Percentiles rank a stretch among this genome's conserved stretches.
These are phyloP conservation scores for Vigna unguiculata DNA, from an alignment of 306 rosid species.

Conservation along the genomic window DNA sequence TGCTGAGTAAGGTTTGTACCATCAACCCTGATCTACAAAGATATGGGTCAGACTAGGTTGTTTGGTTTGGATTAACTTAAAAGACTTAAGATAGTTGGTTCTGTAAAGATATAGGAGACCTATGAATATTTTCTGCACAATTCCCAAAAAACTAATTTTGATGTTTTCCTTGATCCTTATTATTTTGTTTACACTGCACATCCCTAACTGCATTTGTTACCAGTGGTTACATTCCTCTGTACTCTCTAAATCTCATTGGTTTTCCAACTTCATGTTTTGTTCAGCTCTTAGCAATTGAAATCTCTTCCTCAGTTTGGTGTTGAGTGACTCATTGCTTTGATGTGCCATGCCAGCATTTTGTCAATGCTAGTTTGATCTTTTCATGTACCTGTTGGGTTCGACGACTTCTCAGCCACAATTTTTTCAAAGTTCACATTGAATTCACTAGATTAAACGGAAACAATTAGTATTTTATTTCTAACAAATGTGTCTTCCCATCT, in stretches of 20 bases:
- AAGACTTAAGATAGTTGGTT: slow-evolving; percentile 23
- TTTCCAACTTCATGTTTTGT: neutral
- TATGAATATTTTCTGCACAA: slow-evolving; percentile 1
- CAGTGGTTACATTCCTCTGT: neutral
- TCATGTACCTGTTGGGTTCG: neutral
- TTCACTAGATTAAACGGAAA: neutral
- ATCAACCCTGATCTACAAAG: slow-evolving; percentile 29
- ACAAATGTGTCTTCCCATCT: slow-evolving; percentile 30
- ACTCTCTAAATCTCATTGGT: neutral
- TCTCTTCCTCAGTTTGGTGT: neutral
- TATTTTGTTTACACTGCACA: neutral
- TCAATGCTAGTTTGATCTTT: neutral
- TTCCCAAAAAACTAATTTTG: neutral
- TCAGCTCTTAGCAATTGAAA: neutral
- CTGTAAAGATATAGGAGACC: neutral
- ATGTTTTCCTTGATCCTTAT: neutral
- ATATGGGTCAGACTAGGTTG: slow-evolving; percentile 5
- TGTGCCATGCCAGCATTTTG: neutral
- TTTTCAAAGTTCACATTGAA: neutral
- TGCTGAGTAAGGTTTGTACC: slow-evolving; percentile 22
- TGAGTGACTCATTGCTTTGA: neutral
- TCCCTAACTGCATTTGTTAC: neutral
- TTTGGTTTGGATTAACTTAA: slow-evolving; percentile 36
- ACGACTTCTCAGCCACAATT: neutral
- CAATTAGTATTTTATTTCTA: neutral